Evolutionary conservation across 73 alveolate genomes (phyloP), one percentile per base, ranked within the genome.

Genomic region (Loxodes magnus): DNA sequence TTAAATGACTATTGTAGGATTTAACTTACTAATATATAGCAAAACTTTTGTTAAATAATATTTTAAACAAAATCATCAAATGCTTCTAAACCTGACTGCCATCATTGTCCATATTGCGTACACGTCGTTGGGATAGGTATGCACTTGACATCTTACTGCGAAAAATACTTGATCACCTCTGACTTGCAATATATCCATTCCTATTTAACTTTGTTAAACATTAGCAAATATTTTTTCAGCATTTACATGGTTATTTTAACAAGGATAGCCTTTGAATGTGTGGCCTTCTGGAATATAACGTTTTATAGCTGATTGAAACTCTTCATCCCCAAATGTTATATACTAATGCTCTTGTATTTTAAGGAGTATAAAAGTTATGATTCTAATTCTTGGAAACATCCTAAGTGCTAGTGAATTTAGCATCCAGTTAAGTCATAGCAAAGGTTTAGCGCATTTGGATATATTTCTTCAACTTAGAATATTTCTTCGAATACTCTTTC

Each of bases 181-280:
- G 3, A 80, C 68, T 31, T 64, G 56, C 29, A 79, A 37, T 22
- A 79, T 63, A 28, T 79, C 93, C 17, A 39, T 34, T 12, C 84
- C 93, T 4, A 74, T 55, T 25, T 55, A 62, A 56, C 65, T 74
- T 17, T 53, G 43, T 36, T 10, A 39, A 5, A 79, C 46, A 64
- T 51, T 55, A n/a, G 27, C 54, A 27, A 79, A 43, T 61, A 79
- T 79, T 28, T 73, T 50, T 26, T 74, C 71, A 23, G 66, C 38
- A 24, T 74, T 78, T 26, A 56, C 39, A 19, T 74, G 82, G 29
- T 51, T 52, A 64, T 74, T 51, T 42, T 74, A 72, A 22, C 73
- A 63, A 4, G 94, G 94, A 44, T 68, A 69, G 20, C 89, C 94
- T 69, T 80, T 80, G 58, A 80, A 80, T 4, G 87, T 70, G 37